A percentile compares a stretch with the other conserved stretches of the same genome.
Conservation (phyloP, 768 basidiomycete species). For the Termitomyces sp. region DNA sequence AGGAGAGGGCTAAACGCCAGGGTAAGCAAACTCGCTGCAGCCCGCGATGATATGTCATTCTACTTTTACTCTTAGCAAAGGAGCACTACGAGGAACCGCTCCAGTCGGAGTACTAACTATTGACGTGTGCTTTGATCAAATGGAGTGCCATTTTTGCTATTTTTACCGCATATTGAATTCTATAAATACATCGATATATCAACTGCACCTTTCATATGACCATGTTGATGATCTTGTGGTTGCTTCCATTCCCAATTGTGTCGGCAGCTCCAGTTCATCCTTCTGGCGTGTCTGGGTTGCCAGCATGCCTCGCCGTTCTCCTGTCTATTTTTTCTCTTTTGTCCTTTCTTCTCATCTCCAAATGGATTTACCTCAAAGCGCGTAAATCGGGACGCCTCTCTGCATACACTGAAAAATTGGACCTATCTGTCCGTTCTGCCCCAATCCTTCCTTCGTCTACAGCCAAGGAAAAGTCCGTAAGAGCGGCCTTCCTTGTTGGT, state of each 20-base stretch:
- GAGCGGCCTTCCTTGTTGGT: slow-evolving; percentile 35
- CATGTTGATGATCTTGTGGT: slow-evolving; percentile 3
- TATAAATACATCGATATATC: not conserved
- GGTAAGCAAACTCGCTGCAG: slow-evolving; percentile 13
- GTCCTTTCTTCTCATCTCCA: slow-evolving; percentile 19
- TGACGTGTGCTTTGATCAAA: not conserved
- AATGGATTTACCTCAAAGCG: slow-evolving; percentile 22
- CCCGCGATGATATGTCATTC: not conserved
- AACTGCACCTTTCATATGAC: not conserved
- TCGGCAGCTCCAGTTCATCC: slow-evolving; percentile 10
- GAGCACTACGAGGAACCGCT: slow-evolving; percentile 1
- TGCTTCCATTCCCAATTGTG: not conserved
- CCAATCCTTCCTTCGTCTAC: slow-evolving; percentile 11
- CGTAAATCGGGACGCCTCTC: slow-evolving; percentile 13
- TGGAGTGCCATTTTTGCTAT: not conserved
- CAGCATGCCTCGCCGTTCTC: slow-evolving; percentile 21
- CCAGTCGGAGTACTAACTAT: not conserved
- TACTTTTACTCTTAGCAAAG: slow-evolving; percentile 1
- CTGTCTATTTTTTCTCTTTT: slow-evolving; percentile 18
- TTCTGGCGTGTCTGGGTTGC: slow-evolving; percentile 10
- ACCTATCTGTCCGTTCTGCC: slow-evolving; percentile 13
- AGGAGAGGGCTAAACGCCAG: slow-evolving; percentile 19
- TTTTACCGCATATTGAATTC: not conserved
- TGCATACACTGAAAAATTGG: slow-evolving; percentile 1
- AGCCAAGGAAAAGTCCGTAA: slow-evolving; percentile 6